phyloP scores from a whole-genome alignment of 208 protist genomes.

The Acanthamoeba healyi region DNA sequence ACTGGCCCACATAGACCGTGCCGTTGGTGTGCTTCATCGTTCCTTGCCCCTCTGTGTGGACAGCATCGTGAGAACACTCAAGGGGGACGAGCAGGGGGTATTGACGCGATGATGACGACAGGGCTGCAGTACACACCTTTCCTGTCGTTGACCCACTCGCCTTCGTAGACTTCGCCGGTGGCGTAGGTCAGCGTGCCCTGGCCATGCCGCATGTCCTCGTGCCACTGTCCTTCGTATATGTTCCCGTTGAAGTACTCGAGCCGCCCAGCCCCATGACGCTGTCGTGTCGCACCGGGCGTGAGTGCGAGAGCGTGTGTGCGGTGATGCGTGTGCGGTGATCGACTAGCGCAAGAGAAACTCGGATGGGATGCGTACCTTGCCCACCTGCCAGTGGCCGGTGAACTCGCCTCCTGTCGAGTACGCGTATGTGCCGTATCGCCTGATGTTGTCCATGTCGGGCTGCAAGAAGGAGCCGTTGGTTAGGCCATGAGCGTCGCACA shows the following conservation, averaged over 20 bases:
- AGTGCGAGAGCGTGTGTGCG: too few relatives aligned
- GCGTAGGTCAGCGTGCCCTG: background rate
- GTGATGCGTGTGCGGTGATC: too few relatives aligned
- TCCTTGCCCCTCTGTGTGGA: background rate
- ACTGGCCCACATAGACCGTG: background rate
- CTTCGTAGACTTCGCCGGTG: constrained; percentile 58
- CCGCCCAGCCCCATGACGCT: constrained; percentile 12
- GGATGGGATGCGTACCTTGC: background rate
- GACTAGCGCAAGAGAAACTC: background rate
- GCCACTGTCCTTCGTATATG: constrained; percentile 14
- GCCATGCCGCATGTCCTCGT: constrained; percentile 28
- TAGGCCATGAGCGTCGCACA: too few relatives aligned
- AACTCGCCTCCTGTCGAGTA: constrained; percentile 27
- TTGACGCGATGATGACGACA: background rate
- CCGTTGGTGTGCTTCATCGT: constrained; percentile 7
- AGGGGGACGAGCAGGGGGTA: too few relatives aligned
- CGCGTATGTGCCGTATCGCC: background rate
- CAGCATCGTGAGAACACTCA: too few relatives aligned
- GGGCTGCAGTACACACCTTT: background rate
- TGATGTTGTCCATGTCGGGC: background rate
- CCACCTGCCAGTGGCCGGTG: background rate
- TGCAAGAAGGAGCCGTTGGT: too few relatives aligned
- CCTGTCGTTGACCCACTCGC: constrained; percentile 39
- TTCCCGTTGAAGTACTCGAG: constrained; percentile 57
- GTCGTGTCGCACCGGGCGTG: too few relatives aligned